Evolutionary conservation across 495 filamentous ascomycete genomes (phyloP).

Genomic region (Letharia columbiana): DNA sequence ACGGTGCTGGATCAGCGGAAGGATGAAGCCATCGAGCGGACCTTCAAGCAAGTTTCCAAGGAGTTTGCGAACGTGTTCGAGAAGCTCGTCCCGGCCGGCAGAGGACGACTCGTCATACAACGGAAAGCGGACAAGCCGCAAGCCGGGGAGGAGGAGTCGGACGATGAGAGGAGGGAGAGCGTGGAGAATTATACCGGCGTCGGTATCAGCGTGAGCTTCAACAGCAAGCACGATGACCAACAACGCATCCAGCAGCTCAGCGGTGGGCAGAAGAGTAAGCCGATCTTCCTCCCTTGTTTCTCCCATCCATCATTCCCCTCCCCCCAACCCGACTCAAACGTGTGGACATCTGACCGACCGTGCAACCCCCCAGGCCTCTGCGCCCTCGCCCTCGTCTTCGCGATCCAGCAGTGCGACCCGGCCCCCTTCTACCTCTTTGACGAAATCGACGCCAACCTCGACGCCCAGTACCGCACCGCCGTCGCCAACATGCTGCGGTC

Average conservation of each 20-base stretch:
- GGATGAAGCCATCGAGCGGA: conserved; percentile 87
- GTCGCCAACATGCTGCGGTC: conserved; percentile 79
- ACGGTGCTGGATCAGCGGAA: conserved; percentile 88
- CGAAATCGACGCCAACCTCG: conserved; percentile 97
- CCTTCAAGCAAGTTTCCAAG: conserved; percentile 92
- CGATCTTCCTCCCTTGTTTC: not conserved
- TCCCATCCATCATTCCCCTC: no score
- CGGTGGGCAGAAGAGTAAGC: conserved; percentile 92
- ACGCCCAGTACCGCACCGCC: conserved; percentile 93
- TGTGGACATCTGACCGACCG: no score
- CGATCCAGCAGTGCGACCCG: conserved; percentile 96
- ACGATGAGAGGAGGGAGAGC: conserved; percentile 45
- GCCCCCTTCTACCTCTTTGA: conserved; percentile 99
- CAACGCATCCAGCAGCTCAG: conserved; percentile 95
- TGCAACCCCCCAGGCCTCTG: conserved; percentile 57
- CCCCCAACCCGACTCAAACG: no score
- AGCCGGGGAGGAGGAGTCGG: conserved; percentile 58
- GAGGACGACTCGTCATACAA: conserved; percentile 87
- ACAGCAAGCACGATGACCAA: conserved; percentile 96
- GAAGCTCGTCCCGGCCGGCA: conserved; percentile 87
- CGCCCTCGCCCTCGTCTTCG: conserved; percentile 92
- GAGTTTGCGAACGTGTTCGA: conserved; percentile 91
- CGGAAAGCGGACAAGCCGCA: conserved; percentile 67
- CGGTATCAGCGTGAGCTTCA: conserved; percentile 97
- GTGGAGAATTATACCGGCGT: conserved; percentile 97